Evolutionary conservation across 176 grass and related monocot genomes (phyloP).

Genomic region (Lolium perenne): DNA sequence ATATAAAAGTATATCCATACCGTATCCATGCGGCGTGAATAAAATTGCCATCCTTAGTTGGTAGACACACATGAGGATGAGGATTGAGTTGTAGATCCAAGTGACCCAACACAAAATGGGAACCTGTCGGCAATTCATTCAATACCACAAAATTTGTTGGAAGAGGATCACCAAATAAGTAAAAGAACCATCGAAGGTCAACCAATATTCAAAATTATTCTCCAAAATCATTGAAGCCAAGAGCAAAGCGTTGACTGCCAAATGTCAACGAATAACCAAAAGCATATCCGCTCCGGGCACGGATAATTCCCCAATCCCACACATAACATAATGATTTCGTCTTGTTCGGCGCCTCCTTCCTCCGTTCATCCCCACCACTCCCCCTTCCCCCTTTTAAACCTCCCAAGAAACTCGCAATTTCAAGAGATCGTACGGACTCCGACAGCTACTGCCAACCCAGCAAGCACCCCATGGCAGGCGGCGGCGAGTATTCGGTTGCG

Average conservation of each 20-base stretch:
- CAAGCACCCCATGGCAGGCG: constrained; percentile 36
- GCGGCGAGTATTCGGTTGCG: constrained; percentile 17
- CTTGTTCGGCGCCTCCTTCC: not conserved
- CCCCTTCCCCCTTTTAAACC: not conserved
- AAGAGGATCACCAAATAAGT: too few relatives aligned
- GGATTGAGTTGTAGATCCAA: too few relatives aligned
- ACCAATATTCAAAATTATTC: not conserved
- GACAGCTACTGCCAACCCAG: not conserved
- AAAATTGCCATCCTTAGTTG: too few relatives aligned
- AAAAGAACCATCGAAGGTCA: not conserved
- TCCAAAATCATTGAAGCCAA: constrained; percentile 1
- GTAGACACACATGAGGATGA: too few relatives aligned
- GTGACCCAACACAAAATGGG: too few relatives aligned
- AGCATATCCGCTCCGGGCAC: not conserved
- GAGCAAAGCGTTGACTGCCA: not conserved
- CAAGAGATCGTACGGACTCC: constrained; percentile 19
- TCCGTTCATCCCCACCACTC: constrained; percentile 2
- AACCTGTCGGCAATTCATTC: too few relatives aligned
- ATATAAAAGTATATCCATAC: too few relatives aligned
- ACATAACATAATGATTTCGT: constrained; percentile 14
- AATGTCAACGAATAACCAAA: not conserved
- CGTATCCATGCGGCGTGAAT: too few relatives aligned
- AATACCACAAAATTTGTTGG: too few relatives aligned
- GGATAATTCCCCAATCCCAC: constrained; percentile 13
- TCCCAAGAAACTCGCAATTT: not conserved